Percentiles rank a stretch among this genome's conserved stretches.
Conservation (phyloP, 176 grass and related monocot genomes). For the Alloteropsis semialata region DNA sequence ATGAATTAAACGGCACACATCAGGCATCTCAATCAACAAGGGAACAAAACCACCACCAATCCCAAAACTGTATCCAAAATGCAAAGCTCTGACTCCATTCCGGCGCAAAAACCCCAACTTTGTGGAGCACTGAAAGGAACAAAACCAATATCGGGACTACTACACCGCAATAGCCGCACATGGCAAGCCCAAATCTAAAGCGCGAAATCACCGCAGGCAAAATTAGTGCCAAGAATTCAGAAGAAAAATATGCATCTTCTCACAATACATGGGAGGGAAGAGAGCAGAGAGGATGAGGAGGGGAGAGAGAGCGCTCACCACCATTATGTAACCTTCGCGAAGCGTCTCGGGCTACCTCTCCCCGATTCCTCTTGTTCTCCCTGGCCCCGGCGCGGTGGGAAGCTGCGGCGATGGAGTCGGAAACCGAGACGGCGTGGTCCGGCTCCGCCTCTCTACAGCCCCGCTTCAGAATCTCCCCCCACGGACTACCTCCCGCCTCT, state of each 20-base stretch:
- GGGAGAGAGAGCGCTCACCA: neutral
- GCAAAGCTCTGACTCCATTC: neutral
- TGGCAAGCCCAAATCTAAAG: neutral
- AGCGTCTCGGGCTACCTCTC: neutral
- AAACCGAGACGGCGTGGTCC: neutral
- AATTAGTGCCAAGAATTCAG: neutral
- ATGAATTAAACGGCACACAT: neutral
- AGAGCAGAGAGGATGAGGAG: neutral
- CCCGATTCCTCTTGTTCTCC: neutral
- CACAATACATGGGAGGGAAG: neutral
- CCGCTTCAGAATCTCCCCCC: neutral
- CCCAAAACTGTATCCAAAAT: neutral
- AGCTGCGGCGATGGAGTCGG: neutral
- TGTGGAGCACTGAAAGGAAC: neutral
- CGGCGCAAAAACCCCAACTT: neutral
- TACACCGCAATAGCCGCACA: neutral
- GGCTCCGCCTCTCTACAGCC: neutral
- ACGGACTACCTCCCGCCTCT: neutral
- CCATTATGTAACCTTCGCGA: slow-evolving; percentile 15
- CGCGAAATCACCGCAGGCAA: neutral
- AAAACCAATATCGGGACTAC: neutral
- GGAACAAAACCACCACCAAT: neutral
- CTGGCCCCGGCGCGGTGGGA: neutral
- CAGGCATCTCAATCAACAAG: neutral
- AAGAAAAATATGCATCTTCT: neutral